Base-by-base conservation (phyloP, 2,329 filamentous ascomycete species). In the Pseudopithomyces maydicus region DNA sequence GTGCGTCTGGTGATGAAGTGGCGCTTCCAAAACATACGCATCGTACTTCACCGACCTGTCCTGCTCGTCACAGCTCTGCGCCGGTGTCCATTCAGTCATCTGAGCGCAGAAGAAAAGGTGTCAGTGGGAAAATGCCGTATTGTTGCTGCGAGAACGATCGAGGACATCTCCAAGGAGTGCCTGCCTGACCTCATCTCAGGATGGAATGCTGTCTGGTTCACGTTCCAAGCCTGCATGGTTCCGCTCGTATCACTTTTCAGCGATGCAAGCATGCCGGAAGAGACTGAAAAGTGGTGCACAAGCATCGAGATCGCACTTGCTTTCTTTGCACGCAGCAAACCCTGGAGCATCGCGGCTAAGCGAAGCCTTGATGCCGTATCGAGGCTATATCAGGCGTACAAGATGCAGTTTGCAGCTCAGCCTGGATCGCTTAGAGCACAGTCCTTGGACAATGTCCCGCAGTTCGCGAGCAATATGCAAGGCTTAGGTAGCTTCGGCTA, bases 141-240 rank as follows among this genome's bases (percentile, higher is more conserved):
- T 50, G 82, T 92, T 1, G 89, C 90, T 8, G 85, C 85, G 59
- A 83, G 87, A 61, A 88, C 88, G 0, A 90, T 93, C 60, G 84
- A 88, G 56, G 89, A 92, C 57, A 91, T 93, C 59, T 83, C 86
- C 11, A 79, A 81, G 20, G 88, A 90, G 60, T 91, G 89, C 78
- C 84, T 85, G 44, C 84, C 86, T 44, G 90, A 91, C 69, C 86
- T 92, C 69, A 90, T 93, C 78, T 86, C 86, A 0, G 90, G 90
- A 8, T 93, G 90, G 90, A 91, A 91, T 71, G 90, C 88, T 0
- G 89, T 90, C 2, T 92, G 90, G 89, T 89, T 92, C 75, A 83
- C 91, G 57, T 93, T 91, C 76, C 90, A 93, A 73, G 89, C 90
- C 0, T 86, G 86, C 61, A 90, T 93, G 87, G 87, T 93, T 8